Conservation (phyloP, 352 stramenopile species). For the Phytophthora nicotianae region DNA sequence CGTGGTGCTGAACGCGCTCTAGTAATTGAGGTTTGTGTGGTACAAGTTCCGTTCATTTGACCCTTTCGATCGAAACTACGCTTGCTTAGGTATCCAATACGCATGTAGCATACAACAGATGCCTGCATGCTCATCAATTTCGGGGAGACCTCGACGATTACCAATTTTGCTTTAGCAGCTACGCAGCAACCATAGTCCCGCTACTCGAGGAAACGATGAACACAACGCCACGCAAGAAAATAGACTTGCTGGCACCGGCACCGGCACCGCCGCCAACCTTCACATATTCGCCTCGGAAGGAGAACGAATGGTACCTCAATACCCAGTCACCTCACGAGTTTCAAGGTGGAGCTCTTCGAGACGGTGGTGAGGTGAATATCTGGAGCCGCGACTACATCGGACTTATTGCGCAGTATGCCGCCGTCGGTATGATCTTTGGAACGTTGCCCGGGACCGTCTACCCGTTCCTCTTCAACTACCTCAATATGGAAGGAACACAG, state of each 20-base stretch:
- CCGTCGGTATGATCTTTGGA: slow-evolving; percentile 48
- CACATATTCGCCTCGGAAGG: slow-evolving; percentile 11
- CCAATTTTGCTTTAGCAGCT: too few species aligned
- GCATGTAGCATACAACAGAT: too few species aligned
- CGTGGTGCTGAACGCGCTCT: too few species aligned
- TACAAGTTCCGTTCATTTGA: too few species aligned
- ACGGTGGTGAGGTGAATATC: slow-evolving; percentile 31
- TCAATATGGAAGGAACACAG: slow-evolving; percentile 53
- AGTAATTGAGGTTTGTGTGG: too few species aligned
- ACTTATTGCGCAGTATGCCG: slow-evolving; percentile 46
- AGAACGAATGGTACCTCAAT: slow-evolving; percentile 21
- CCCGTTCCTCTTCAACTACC: slow-evolving; percentile 50
- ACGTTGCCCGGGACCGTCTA: slow-evolving; percentile 49
- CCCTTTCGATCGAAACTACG: too few species aligned
- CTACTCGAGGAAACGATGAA: slow-evolving; percentile 27
- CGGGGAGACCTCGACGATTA: too few species aligned
- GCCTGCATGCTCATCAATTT: too few species aligned
- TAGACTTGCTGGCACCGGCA: slow-evolving; percentile 16
- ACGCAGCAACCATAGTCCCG: slow-evolving; percentile 21
- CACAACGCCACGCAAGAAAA: slow-evolving; percentile 15
- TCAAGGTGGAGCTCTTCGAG: slow-evolving; percentile 24
- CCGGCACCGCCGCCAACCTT: slow-evolving; percentile 2
- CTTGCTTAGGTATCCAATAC: too few species aligned
- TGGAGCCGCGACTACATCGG: slow-evolving; percentile 48
- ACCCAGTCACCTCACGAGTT: slow-evolving; percentile 21